Percentiles rank a stretch among this genome's conserved stretches.
phyloP scores from a whole-genome alignment of 768 basidiomycete genomes.

The Mycena rebaudengoi region DNA sequence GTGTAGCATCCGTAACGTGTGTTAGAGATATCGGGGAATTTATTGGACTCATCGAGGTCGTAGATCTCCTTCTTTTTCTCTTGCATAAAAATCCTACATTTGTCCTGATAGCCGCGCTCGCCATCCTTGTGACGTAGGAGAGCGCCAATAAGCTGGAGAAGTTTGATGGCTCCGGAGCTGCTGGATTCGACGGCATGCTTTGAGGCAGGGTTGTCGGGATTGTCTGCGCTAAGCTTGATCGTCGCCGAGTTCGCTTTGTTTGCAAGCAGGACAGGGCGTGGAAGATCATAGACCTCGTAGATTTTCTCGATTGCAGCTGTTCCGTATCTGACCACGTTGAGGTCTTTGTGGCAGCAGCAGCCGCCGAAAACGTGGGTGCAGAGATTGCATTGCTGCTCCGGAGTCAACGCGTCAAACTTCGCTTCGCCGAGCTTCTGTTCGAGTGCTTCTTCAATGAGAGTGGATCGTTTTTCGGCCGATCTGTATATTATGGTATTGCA shows the following conservation, averaged over 20 bases:
- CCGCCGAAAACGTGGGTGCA: conserved; percentile 33
- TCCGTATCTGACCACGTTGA: conserved; percentile 39
- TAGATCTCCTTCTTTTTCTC: conserved; percentile 13
- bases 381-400: neutral
- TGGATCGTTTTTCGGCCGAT: neutral
- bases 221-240: conserved; percentile 14
- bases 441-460: neutral
- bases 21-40: conserved; percentile 29
- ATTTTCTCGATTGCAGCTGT: no score
- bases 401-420: neutral
- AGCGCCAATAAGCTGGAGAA: conserved; percentile 30
- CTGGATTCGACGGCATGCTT: conserved; percentile 30
- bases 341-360: conserved; percentile 42
- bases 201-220: conserved; percentile 14
- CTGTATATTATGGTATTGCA: neutral
- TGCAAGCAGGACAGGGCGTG: conserved; percentile 30
- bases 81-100: conserved; percentile 16
- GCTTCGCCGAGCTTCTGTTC: no score
- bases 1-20: conserved; percentile 5
- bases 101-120: conserved; percentile 37
- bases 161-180: conserved; percentile 34
- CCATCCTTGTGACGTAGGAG: conserved; percentile 38
- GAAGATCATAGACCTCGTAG: conserved; percentile 20
- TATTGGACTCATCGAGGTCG: neutral
- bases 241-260: conserved; percentile 37